Percentiles rank a stretch among this genome's conserved stretches.
Conservation (phyloP, 495 filamentous ascomycete genomes). For the Neurospora sp. region DNA sequence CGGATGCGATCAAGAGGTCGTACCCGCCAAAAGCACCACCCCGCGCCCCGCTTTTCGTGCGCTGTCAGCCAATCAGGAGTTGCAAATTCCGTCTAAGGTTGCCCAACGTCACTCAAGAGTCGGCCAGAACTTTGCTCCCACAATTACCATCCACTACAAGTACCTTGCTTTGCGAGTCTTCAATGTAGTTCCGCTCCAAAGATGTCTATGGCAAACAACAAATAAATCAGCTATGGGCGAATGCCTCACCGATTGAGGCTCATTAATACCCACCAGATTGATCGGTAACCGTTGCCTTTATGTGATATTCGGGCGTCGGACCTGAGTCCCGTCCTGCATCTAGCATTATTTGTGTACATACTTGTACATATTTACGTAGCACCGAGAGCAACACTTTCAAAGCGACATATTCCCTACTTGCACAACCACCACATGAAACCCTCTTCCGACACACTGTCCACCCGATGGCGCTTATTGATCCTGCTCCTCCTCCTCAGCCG, state of each 20-base stretch:
- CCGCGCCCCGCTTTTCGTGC: background rate
- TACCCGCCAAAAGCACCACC: background rate
- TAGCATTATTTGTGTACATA: background rate
- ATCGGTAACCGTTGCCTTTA: background rate
- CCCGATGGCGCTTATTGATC: background rate
- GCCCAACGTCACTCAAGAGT: background rate
- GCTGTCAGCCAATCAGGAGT: background rate
- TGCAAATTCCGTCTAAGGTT: background rate
- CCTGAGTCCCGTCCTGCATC: background rate
- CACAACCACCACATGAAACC: background rate
- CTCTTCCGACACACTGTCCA: background rate
- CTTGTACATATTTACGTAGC: background rate
- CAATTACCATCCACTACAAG: background rate
- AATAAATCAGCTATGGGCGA: no score
- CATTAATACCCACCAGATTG: background rate
- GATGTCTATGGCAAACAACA: background rate
- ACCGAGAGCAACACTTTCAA: background rate
- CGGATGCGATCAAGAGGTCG: background rate
- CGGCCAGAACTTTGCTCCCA: background rate
- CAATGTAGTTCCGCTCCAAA: background rate
- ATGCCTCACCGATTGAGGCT: background rate
- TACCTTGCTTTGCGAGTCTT: background rate
- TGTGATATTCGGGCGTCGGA: background rate
- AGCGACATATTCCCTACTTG: background rate
- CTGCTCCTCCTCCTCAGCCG: slow-evolving; percentile 1